phyloP scores from a whole-genome alignment of 2,329 filamentous ascomycete genomes.

The Penicillium sp. region DNA sequence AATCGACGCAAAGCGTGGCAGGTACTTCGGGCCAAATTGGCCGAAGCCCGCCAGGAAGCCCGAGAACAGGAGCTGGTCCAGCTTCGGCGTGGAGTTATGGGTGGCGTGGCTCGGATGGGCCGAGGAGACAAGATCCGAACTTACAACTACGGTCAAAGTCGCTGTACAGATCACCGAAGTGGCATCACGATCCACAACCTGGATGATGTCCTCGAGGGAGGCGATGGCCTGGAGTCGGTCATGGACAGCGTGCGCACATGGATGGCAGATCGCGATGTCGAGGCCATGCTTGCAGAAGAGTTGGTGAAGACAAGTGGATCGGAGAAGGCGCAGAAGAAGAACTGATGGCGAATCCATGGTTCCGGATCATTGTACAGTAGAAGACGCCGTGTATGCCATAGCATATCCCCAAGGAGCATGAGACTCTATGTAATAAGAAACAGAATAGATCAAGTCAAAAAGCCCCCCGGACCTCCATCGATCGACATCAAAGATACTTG shows the following conservation, averaged over 20 bases:
- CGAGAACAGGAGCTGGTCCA: constrained; percentile 72
- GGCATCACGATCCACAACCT: constrained; percentile 74
- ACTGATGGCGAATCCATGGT: too few relatives aligned
- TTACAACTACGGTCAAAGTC: constrained; percentile 73
- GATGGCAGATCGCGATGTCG: constrained; percentile 69
- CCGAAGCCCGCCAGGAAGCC: constrained; percentile 70
- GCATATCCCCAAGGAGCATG: constrained; percentile 1
- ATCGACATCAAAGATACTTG: constrained; percentile 65
- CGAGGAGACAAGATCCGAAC: constrained; percentile 90
- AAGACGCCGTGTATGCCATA: constrained; percentile 19
- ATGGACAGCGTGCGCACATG: constrained; percentile 73
- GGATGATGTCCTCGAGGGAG: constrained; percentile 71
- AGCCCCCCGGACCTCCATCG: not conserved
- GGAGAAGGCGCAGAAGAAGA: constrained; percentile 3
- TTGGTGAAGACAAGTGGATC: constrained; percentile 40
- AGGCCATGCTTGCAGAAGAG: constrained; percentile 61
- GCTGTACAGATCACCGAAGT: constrained; percentile 83
- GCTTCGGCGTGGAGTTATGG: constrained; percentile 71
- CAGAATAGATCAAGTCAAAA: not conserved
- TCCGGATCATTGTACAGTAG: constrained; percentile 9
- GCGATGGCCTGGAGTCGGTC: constrained; percentile 63
- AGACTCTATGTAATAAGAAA: constrained; percentile 8
- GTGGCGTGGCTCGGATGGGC: constrained; percentile 71
- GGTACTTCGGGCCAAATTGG: constrained; percentile 72
- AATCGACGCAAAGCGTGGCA: constrained; percentile 87